Base-by-base conservation (phyloP, 2,329 filamentous ascomycete genomes). In the Neopestalotiopsis rosae region DNA sequence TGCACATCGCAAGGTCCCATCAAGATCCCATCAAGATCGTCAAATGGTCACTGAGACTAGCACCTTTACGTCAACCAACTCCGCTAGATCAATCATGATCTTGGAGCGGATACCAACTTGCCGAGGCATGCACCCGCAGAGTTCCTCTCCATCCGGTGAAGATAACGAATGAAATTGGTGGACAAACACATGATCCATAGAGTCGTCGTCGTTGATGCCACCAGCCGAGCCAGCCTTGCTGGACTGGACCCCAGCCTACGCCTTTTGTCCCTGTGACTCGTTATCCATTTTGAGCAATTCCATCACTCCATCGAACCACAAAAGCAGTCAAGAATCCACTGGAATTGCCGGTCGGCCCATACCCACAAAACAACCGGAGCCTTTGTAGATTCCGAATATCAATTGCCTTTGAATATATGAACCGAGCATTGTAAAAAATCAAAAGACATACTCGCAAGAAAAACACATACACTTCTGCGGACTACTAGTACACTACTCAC, bases 41-140 rank as follows among this genome's bases (percentile, higher is more conserved):
- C 45, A 52, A 17, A 52, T 52, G 14, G 45, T 52, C 45, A 52
- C 45, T 52, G 45, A 17, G 17, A 52, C 45, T 52, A 52, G 20
- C 45, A 52, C 30, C 30, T 20, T 62, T 62, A 62, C 59, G 59
- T 62, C 59, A 62, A 40, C 20, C 32, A 40, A 38, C 59, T 34
- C 32, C 32, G 28, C 32, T 62, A 20, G 59, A 34, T 34, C 32
- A 62, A 34, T 34, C 32, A 62, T 34, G 32, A 62, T 20, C 32
- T 61, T 28, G 32, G 59, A 9, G 10, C 28, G 59, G 32, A 38
- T 34, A 7, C 14, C 59, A 40, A 62, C 59, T 62, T 62, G 34
- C 59, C 59, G 59, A 62, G 59, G 59, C 17, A 38, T 12, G 14
- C 59, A 34, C 40, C 32, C 12, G 30, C 32, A 62, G 7, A 38